Evolutionary conservation across 2,329 filamentous ascomycete species (phyloP), one percentile per base, ranked within the genome.

Genomic region (Nemania sp.): DNA sequence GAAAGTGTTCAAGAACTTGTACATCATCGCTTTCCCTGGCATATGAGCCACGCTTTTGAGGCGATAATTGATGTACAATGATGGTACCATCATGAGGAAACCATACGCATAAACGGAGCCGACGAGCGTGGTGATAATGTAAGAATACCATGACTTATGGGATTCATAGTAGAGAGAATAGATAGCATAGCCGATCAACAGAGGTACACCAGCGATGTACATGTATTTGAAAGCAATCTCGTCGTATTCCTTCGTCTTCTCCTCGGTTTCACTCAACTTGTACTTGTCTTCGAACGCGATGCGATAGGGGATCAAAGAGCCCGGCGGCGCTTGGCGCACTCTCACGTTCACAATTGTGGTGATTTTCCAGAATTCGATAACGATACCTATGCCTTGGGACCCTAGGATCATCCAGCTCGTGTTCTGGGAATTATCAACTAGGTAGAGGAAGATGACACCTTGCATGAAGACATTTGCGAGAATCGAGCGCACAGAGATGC

Each of bases 321-420:
- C 86, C 0, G 87, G 80, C 0, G 80, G 76, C 0, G 88, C 81
- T 3, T 84, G 80, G 11, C 90, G 87, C 53, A 97, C 65, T 49
- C 91, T 86, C 52, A 99, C 89, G 66, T 99, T 85, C 65, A 97
- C 94, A 0, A 92, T 84, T 46, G 96, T 97, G 8, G 94, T 99
- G 65, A 99, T 86, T 74, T 99, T 99, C 94, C 94, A 99, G 57
- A 84, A 73, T 69, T 85, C 82, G 61, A 85, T 84, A 39, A 84
- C 49, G 51, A 84, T 84, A 45, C 92, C 91, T 58, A 96, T 85
- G 17, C 88, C 94, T 75, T 99, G 94, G 9, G 90, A 89, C 45
- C 92, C 91, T 17, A 99, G 79, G 64, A 99, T 97, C 91, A 99
- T 97, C 93, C 93, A 99, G 61, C 89, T 96, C 0, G 94, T 99